Evolutionary conservation across 768 basidiomycete species (phyloP).

Genomic region (Filobasidium floriforme): DNA sequence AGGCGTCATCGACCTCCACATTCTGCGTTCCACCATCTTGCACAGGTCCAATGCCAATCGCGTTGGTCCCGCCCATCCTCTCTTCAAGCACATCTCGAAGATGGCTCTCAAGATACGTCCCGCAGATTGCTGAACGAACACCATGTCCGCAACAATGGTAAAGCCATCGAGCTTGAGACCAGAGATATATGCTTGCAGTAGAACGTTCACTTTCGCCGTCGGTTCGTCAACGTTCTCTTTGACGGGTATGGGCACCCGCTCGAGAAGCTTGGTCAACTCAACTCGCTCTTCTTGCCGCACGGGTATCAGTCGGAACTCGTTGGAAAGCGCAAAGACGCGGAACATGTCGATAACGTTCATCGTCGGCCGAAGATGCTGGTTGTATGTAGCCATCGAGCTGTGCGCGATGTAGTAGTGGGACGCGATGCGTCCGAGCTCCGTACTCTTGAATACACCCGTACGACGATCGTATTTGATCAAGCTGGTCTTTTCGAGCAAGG

Average conservation of each 20-base stretch:
- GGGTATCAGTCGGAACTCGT: constrained; percentile 88
- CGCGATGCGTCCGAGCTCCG: constrained; percentile 87
- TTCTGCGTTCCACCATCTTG: constrained; percentile 75
- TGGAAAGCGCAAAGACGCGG: constrained; percentile 87
- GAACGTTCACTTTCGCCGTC: constrained; percentile 91
- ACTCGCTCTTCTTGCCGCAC: constrained; percentile 64
- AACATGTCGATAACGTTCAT: constrained; percentile 87
- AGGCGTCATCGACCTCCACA: constrained; percentile 98
- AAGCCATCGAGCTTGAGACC: constrained; percentile 83
- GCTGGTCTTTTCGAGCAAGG: constrained; percentile 84
- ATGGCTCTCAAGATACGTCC: constrained; percentile 93
- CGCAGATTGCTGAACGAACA: constrained; percentile 94
- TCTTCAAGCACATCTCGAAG: constrained; percentile 94
- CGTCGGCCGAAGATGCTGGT: constrained; percentile 78
- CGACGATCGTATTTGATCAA: constrained; percentile 88
- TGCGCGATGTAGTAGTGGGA: constrained; percentile 94
- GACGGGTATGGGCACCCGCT: constrained; percentile 92
- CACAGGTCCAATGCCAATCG: constrained; percentile 84
- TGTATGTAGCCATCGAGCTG: constrained; percentile 92
- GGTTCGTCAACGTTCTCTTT: constrained; percentile 96
- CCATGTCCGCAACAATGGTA: constrained; percentile 53
- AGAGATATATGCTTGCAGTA: constrained; percentile 89
- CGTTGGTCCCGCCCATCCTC: constrained; percentile 94
- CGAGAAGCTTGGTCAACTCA: constrained; percentile 78
- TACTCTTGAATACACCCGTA: constrained; percentile 80